Percentiles rank a stretch among this genome's conserved stretches.
These are phyloP conservation scores for Penicillium sp. DNA, from an alignment of 2,329 filamentous ascomycete genomes.

Conservation along the genomic window DNA sequence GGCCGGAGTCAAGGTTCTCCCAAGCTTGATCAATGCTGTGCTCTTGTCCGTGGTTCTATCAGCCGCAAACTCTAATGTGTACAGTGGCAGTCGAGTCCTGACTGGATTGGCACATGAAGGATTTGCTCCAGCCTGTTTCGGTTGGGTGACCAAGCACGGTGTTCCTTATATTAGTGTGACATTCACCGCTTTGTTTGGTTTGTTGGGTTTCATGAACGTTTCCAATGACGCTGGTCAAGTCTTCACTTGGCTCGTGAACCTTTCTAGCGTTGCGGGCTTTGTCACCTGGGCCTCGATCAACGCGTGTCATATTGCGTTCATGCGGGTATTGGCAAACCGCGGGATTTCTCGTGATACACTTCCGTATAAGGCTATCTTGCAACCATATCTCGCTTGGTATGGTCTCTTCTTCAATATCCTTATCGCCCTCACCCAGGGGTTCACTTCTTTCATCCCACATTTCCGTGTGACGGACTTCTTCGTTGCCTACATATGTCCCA, in stretches of 20 bases:
- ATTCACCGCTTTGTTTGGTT: slow-evolving; percentile 53
- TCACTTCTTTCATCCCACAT: slow-evolving; percentile 60
- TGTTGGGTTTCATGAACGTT: slow-evolving; percentile 68
- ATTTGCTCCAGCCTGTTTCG: slow-evolving; percentile 45
- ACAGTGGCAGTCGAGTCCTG: slow-evolving; percentile 61
- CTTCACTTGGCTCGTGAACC: slow-evolving; percentile 44
- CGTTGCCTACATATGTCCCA: slow-evolving; percentile 61
- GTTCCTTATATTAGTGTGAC: slow-evolving; percentile 45
- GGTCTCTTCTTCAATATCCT: slow-evolving; percentile 64
- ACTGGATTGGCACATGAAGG: slow-evolving; percentile 58
- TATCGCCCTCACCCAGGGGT: slow-evolving; percentile 66
- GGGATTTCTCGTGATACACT: slow-evolving; percentile 56
- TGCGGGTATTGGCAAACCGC: slow-evolving; percentile 55
- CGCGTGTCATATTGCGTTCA: slow-evolving; percentile 63
- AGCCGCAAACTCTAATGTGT: slow-evolving; percentile 42
- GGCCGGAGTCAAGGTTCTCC: slow-evolving; percentile 37
- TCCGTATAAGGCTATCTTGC: slow-evolving; percentile 59
- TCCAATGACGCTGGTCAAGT: slow-evolving; percentile 60
- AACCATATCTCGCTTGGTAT: slow-evolving; percentile 64
- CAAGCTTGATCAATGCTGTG: slow-evolving; percentile 41
- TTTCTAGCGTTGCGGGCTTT: slow-evolving; percentile 36
- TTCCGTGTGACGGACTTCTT: slow-evolving; percentile 63
- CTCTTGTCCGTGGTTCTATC: slow-evolving; percentile 43
- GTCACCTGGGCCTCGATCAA: slow-evolving; percentile 39
- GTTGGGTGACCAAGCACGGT: slow-evolving; percentile 40